Evolutionary conservation across 2,329 filamentous ascomycete species (phyloP).

Genomic region (Talaromyces rugulosus): DNA sequence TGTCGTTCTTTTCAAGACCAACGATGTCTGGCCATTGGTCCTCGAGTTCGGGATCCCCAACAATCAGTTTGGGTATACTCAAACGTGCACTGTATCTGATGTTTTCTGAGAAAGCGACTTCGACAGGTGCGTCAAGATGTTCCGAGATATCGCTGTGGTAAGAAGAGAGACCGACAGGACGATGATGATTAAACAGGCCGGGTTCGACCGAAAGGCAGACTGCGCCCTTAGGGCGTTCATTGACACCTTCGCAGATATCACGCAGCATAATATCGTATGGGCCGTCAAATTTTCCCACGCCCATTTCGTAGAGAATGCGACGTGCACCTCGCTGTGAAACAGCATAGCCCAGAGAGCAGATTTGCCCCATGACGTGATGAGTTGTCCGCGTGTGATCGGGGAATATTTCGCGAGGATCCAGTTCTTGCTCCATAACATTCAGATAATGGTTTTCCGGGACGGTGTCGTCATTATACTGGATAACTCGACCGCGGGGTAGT

Average conservation of each 20-base stretch:
- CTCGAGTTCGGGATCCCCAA: conserved; percentile 5
- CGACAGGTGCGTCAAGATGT: conserved; percentile 10
- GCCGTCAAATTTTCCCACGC: conserved; percentile 21
- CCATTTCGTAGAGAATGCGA: conserved; percentile 31
- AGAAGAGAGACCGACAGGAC: conserved; percentile 11
- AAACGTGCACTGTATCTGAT: conserved; percentile 14
- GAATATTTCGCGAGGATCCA: conserved; percentile 15
- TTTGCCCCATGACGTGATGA: conserved; percentile 27
- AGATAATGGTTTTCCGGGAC: conserved; percentile 12
- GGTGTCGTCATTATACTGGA: conserved; percentile 13
- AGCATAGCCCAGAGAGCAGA: conserved; percentile 37
- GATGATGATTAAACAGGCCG: conserved; percentile 18
- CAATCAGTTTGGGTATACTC: conserved; percentile 7
- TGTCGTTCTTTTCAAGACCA: not conserved
- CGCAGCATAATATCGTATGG: conserved; percentile 44
- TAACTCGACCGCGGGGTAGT: conserved; percentile 15
- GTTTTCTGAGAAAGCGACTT: conserved; percentile 14
- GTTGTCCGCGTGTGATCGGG: conserved; percentile 35
- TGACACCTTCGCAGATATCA: conserved; percentile 43
- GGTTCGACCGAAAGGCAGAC: conserved; percentile 17
- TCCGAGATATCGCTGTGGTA: conserved; percentile 15
- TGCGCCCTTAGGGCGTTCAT: conserved; percentile 20
- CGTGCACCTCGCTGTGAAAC: conserved; percentile 34
- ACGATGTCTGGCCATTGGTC: conserved; percentile 13
- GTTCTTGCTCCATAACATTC: conserved; percentile 14